phyloP scores from a whole-genome alignment of 2,329 filamentous ascomycete genomes.

The Diaporthe humulicola region DNA sequence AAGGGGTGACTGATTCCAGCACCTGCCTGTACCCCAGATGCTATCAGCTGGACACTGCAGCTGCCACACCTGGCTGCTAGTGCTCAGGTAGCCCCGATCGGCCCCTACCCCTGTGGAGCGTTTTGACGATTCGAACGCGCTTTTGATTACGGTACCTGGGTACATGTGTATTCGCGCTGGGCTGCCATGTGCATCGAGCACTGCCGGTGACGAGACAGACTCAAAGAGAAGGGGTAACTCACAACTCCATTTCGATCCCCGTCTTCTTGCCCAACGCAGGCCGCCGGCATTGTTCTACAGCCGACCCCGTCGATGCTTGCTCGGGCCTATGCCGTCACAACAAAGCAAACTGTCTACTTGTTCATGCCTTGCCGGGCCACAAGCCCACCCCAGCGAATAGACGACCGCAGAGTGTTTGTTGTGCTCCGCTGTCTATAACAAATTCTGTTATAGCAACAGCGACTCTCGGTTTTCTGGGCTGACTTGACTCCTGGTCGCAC shows the following conservation, averaged over 20 bases:
- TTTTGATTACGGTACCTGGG: conserved; percentile 32
- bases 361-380: conserved; percentile 34
- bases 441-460: conserved; percentile 33
- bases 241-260: background rate
- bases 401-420: conserved; percentile 30
- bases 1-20: background rate
- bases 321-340: conserved; percentile 26
- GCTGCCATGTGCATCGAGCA: conserved; percentile 10
- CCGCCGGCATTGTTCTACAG: conserved; percentile 20
- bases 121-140: conserved; percentile 12
- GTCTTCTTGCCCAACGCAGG: conserved; percentile 10
- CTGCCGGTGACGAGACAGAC: conserved; percentile 1
- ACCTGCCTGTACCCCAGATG: background rate
- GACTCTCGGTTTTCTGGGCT: conserved; percentile 8
- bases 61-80: background rate
- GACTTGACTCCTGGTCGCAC: conserved; percentile 2
- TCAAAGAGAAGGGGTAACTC: background rate
- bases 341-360: conserved; percentile 25
- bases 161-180: conserved; percentile 16
- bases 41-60: background rate
- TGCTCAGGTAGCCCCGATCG: conserved; percentile 17
- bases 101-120: conserved; percentile 14
- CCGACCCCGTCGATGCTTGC: conserved; percentile 15
- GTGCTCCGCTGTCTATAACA: conserved; percentile 37
- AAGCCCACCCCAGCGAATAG: conserved; percentile 29